These are phyloP conservation scores for Trichocomaceae sp. DNA, from an alignment of 2,329 filamentous ascomycete species.

Conservation along the genomic window DNA sequence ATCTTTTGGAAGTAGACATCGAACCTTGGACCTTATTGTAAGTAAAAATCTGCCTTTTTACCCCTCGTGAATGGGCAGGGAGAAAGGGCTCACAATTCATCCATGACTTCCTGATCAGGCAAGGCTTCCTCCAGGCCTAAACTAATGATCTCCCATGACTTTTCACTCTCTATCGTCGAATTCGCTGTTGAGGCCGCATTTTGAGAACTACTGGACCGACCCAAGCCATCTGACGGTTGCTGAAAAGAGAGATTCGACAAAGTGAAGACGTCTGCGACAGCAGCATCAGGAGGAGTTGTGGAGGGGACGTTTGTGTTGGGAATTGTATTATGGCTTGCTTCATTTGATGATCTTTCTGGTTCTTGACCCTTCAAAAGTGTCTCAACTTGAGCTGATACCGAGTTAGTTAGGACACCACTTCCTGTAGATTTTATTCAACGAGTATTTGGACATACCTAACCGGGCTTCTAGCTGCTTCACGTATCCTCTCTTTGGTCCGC, in stretches of 20 bases:
- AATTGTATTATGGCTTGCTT: conserved; percentile 17
- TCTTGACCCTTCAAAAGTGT: conserved; percentile 79
- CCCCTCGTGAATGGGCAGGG: background rate
- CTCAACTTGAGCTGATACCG: conserved; percentile 74
- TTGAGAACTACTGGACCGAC: background rate
- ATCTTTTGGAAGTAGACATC: conserved; percentile 85
- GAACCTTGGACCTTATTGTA: conserved; percentile 50
- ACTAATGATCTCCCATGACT: conserved; percentile 80
- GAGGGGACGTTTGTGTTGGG: conserved; percentile 16
- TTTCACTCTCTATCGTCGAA: conserved; percentile 34
- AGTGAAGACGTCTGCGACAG: conserved; percentile 19
- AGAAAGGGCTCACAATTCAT: conserved; percentile 63
- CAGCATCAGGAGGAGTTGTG: conserved; percentile 31
- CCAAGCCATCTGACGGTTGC: conserved; percentile 9
- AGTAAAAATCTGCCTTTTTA: conserved; percentile 13
- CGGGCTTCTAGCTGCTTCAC: conserved; percentile 90
- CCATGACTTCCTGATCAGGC: conserved; percentile 70
- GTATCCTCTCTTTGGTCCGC: conserved; percentile 87
- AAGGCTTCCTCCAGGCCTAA: conserved; percentile 76
- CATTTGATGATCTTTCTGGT: conserved; percentile 28
- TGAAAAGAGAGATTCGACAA: conserved; percentile 16
- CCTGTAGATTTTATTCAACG: background rate
- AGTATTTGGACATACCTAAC: conserved; percentile 58
- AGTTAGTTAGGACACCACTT: conserved; percentile 6
- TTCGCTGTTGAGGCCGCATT: conserved; percentile 17